These are phyloP conservation scores for Harringtonia lauricola DNA, from an alignment of 2,329 filamentous ascomycete genomes.

Conservation along the genomic window DNA sequence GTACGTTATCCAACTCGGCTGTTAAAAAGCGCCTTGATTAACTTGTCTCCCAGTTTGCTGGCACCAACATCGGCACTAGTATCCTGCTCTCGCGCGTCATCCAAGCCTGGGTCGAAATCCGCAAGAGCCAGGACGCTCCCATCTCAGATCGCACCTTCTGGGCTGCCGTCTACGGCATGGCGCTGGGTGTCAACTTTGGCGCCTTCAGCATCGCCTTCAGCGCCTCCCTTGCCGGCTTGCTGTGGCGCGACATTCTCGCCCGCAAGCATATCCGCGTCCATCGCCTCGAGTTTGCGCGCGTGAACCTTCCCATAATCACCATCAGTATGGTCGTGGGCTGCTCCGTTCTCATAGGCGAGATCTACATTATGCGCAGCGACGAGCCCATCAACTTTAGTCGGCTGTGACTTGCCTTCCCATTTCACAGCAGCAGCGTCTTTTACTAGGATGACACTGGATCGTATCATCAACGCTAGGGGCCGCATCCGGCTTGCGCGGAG, in stretches of 20 bases:
- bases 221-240: conserved; percentile 57
- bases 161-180: conserved; percentile 66
- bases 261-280: conserved; percentile 58
- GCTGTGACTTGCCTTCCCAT: too few species aligned
- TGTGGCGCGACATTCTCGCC: conserved; percentile 61
- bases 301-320: conserved; percentile 61
- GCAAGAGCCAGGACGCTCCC: conserved; percentile 27
- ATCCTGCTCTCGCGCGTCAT: conserved; percentile 62
- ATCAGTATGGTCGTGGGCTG: conserved; percentile 56
- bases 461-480: too few species aligned
- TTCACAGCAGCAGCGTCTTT: too few species aligned
- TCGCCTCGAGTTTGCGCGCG: conserved; percentile 52
- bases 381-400: background rate
- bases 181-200: conserved; percentile 63
- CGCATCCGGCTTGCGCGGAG: too few species aligned
- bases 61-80: conserved; percentile 66
- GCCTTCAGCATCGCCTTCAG: conserved; percentile 65
- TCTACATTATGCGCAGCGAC: conserved; percentile 42
- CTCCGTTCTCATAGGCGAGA: conserved; percentile 48
- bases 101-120: conserved; percentile 56
- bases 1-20: conserved; percentile 33
- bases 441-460: too few species aligned
- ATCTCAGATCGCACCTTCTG: conserved; percentile 59
- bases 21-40: background rate
- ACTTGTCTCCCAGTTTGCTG: conserved; percentile 47